These are phyloP conservation scores for Stephania cephalantha DNA, from an alignment of 164 flowering plant species.

Conservation along the genomic window DNA sequence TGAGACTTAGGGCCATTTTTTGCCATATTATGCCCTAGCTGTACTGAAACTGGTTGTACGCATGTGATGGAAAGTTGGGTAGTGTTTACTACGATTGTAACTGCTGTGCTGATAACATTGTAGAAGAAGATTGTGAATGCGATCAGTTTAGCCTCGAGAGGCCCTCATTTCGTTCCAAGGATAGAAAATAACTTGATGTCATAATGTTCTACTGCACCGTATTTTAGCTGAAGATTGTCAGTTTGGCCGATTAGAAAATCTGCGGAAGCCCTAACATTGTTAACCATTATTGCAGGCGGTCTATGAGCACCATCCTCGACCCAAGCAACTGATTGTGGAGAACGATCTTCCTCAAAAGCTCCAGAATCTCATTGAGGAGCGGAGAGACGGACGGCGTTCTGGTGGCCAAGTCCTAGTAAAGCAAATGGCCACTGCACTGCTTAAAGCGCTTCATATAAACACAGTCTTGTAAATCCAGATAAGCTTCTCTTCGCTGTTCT, in stretches of 20 bases:
- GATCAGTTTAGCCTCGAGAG: no score
- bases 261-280: constrained; percentile 1
- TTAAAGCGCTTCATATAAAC: constrained; percentile 94
- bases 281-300: constrained; percentile 51
- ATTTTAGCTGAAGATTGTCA: not conserved
- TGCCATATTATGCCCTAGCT: not conserved
- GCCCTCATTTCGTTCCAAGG: no score
- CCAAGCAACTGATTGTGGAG: constrained; percentile 96
- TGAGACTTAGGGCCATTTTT: not conserved
- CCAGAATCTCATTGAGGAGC: constrained; percentile 87
- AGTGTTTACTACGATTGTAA: not conserved
- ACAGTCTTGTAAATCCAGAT: constrained; percentile 65
- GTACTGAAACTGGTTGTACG: not conserved
- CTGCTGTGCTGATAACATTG: not conserved
- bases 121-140: not conserved
- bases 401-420: constrained; percentile 97
- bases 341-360: constrained; percentile 93
- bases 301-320: constrained; percentile 97
- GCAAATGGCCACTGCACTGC: constrained; percentile 97
- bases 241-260: not conserved
- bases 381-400: constrained; percentile 82
- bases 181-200: no score
- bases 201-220: not conserved
- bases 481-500: not conserved
- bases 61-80: not conserved